These are phyloP conservation scores for Scedosporium aurantiacum DNA, from an alignment of 2,329 filamentous ascomycete genomes.

Conservation along the genomic window DNA sequence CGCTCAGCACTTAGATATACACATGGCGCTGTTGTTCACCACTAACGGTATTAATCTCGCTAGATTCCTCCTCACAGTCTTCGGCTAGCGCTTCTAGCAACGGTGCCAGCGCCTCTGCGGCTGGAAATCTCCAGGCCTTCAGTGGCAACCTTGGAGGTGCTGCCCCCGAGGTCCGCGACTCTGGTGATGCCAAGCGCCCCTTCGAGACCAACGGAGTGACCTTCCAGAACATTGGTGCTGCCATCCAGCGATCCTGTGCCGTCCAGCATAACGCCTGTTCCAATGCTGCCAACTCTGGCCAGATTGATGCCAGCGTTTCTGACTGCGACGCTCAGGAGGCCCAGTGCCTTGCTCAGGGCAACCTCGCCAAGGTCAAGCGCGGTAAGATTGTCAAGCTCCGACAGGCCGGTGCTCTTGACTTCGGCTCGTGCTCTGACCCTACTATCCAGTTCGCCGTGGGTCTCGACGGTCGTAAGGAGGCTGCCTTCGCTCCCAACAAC, in stretches of 20 bases:
- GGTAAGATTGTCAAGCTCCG: not conserved
- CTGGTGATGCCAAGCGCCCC: slow-evolving; percentile 23
- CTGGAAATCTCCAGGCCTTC: slow-evolving; percentile 31
- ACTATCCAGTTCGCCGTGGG: slow-evolving; percentile 36
- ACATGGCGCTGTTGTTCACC: too few species aligned
- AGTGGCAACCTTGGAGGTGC: slow-evolving; percentile 30
- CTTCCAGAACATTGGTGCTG: slow-evolving; percentile 36
- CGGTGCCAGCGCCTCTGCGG: slow-evolving; percentile 3
- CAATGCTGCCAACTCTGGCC: slow-evolving; percentile 33
- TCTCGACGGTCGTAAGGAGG: slow-evolving; percentile 34
- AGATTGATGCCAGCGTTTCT: slow-evolving; percentile 20
- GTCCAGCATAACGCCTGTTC: slow-evolving; percentile 38
- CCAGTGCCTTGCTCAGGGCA: slow-evolving; percentile 19
- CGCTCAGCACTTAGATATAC: not conserved
- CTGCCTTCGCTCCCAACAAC: slow-evolving; percentile 27
- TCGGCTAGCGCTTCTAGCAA: not conserved
- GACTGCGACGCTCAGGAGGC: slow-evolving; percentile 32
- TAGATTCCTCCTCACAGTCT: too few species aligned
- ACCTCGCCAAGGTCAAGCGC: slow-evolving; percentile 12
- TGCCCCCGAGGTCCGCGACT: slow-evolving; percentile 27
- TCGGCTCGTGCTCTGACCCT: slow-evolving; percentile 34
- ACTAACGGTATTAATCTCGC: too few species aligned
- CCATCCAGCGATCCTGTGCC: slow-evolving; percentile 35
- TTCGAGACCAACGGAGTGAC: slow-evolving; percentile 42
- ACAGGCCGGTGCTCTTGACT: slow-evolving; percentile 19